phyloP scores from a whole-genome alignment of 345 rosid species.

The Syzygium aromaticum region DNA sequence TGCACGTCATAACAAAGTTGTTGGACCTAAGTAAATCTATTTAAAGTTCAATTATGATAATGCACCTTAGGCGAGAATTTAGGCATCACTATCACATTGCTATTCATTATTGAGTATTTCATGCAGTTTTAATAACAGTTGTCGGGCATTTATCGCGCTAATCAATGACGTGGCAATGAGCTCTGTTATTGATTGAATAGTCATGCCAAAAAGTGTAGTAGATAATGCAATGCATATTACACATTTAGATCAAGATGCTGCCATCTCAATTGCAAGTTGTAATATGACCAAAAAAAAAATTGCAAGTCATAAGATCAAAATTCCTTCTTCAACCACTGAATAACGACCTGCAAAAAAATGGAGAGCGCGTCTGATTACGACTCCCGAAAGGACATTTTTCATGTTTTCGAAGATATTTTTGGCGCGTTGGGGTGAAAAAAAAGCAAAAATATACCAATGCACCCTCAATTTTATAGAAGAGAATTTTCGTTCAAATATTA shows the following conservation, averaged over 20 bases:
- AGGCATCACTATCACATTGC: not conserved
- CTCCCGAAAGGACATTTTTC: too few species aligned
- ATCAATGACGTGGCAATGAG: not conserved
- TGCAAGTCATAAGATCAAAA: not conserved
- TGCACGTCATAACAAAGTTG: not conserved
- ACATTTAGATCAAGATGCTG: not conserved
- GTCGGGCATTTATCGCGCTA: not conserved
- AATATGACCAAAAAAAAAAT: too few species aligned
- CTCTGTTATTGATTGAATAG: not conserved
- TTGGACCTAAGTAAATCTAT: not conserved
- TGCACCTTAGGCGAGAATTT: not conserved
- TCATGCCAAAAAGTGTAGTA: not conserved
- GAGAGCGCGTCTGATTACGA: too few species aligned
- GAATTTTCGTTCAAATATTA: too few species aligned
- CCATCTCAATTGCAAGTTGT: too few species aligned
- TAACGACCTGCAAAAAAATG: too few species aligned
- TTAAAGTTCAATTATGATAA: not conserved
- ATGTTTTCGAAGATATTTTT: too few species aligned
- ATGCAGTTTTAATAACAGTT: accelerated
- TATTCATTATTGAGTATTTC: not conserved
- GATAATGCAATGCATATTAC: not conserved
- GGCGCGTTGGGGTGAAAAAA: too few species aligned
- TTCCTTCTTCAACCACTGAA: too few species aligned
- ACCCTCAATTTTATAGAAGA: too few species aligned
- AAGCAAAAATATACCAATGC: too few species aligned